phyloP scores from a whole-genome alignment of 495 filamentous ascomycete species.

The Lasiosphaeris hirsuta region DNA sequence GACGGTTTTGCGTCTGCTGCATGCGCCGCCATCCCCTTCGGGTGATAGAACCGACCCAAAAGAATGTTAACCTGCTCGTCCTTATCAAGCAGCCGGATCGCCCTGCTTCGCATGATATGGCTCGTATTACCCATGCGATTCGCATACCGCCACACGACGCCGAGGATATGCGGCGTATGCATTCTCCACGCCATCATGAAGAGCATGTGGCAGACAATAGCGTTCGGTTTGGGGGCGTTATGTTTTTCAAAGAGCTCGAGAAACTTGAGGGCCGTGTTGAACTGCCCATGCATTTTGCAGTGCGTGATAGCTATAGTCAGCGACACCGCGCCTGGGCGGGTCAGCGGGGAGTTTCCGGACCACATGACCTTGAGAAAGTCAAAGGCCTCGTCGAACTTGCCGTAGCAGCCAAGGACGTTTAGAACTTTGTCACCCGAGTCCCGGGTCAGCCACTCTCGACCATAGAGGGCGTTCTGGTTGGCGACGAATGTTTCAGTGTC shows the following conservation, averaged over 20 bases:
- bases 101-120: slow-evolving; percentile 18
- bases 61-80: background rate
- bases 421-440: slow-evolving; percentile 33
- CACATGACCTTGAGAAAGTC: slow-evolving; percentile 28
- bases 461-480: slow-evolving; percentile 34
- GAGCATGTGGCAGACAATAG: slow-evolving; percentile 26
- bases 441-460: slow-evolving; percentile 33
- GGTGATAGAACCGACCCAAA: too few relatives aligned
- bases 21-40: too few relatives aligned
- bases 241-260: slow-evolving; percentile 21
- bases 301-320: slow-evolving; percentile 39
- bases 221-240: slow-evolving; percentile 6
- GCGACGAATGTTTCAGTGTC: slow-evolving; percentile 24
- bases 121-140: slow-evolving; percentile 14
- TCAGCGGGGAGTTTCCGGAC: background rate
- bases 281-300: slow-evolving; percentile 16
- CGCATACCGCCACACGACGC: slow-evolving; percentile 39
- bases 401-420: slow-evolving; percentile 27
- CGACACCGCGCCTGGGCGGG: slow-evolving; percentile 22
- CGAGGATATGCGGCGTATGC: slow-evolving; percentile 33
- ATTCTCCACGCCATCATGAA: slow-evolving; percentile 29
- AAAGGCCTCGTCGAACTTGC: slow-evolving; percentile 21
- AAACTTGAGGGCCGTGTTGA: slow-evolving; percentile 17
- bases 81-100: background rate
- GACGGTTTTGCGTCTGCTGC: too few relatives aligned